A percentile compares a stretch with the other conserved stretches of the same genome.
These are phyloP conservation scores for Neurospora hispaniola DNA, from an alignment of 495 filamentous ascomycete genomes.

Conservation along the genomic window DNA sequence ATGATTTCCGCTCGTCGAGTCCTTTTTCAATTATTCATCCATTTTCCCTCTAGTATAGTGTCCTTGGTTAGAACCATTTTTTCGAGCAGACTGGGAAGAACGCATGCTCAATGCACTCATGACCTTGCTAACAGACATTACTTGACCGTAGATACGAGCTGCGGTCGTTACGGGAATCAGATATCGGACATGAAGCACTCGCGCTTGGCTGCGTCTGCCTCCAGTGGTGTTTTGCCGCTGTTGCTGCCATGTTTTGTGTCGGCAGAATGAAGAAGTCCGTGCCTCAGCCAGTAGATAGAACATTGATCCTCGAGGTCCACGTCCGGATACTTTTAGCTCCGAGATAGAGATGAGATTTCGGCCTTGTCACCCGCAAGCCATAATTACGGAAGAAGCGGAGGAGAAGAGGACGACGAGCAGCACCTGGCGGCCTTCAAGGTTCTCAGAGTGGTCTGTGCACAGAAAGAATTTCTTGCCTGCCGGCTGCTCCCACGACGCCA, in stretches of 20 bases:
- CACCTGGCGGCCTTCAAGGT: neutral
- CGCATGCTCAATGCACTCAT: constrained; percentile 11
- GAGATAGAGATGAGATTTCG: neutral
- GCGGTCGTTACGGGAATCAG: neutral
- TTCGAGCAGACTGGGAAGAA: constrained; percentile 4
- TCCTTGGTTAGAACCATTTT: neutral
- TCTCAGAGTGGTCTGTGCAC: neutral
- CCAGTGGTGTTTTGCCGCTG: neutral
- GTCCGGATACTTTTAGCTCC: neutral
- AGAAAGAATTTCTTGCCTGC: neutral
- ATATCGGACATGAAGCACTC: neutral
- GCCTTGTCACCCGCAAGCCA: neutral
- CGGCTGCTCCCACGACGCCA: neutral
- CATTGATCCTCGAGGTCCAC: neutral
- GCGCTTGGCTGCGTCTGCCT: neutral
- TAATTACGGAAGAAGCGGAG: neutral
- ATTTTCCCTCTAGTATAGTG: neutral
- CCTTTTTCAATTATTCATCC: neutral
- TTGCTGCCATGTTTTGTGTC: neutral
- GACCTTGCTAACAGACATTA: constrained; percentile 9
- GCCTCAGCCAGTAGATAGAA: neutral
- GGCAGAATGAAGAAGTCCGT: neutral
- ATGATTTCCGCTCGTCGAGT: neutral
- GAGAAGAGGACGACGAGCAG: neutral
- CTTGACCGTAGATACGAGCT: neutral